A percentile compares a stretch with the other conserved stretches of the same genome.
phyloP scores from a whole-genome alignment of 129 eudicot species.

The Dittrichia graveolens region DNA sequence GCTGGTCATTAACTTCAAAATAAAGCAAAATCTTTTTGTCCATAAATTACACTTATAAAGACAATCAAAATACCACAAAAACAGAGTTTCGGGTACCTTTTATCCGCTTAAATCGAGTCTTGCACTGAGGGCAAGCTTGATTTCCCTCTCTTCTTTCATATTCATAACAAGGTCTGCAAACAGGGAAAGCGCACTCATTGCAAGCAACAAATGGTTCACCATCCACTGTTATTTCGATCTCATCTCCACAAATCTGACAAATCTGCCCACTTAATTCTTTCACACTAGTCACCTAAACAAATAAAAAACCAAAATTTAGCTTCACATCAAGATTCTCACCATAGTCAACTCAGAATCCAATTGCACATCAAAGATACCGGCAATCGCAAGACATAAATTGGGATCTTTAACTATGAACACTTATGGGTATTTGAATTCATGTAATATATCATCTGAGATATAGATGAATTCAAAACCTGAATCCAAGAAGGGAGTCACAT shows the following conservation, averaged over 20 bases:
- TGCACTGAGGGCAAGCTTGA: constrained; percentile 96
- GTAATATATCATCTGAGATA: neutral
- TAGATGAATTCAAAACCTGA: constrained; percentile 8
- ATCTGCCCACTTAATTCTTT: constrained; percentile 84
- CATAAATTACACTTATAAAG: neutral
- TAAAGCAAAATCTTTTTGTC: neutral
- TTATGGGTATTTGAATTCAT: no score
- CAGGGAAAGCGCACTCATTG: constrained; percentile 94
- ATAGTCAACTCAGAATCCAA: neutral
- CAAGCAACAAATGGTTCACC: constrained; percentile 92
- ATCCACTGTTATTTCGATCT: constrained; percentile 69
- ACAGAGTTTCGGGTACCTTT: constrained; percentile 47
- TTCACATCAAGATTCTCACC: constrained; percentile 30
- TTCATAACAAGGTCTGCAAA: constrained; percentile 88
- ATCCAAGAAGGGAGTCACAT: neutral
- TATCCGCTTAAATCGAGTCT: constrained; percentile 82
- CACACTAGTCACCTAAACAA: constrained; percentile 75
- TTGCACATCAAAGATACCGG: no score
- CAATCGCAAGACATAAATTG: no score
- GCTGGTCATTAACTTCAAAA: no score
- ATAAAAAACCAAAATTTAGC: neutral
- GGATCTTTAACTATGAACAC: no score
- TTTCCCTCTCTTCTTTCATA: constrained; percentile 93
- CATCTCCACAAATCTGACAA: constrained; percentile 98
- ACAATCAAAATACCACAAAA: no score